These are phyloP conservation scores for Claviceps humidiphila DNA, from an alignment of 2,329 filamentous ascomycete species.

Conservation along the genomic window DNA sequence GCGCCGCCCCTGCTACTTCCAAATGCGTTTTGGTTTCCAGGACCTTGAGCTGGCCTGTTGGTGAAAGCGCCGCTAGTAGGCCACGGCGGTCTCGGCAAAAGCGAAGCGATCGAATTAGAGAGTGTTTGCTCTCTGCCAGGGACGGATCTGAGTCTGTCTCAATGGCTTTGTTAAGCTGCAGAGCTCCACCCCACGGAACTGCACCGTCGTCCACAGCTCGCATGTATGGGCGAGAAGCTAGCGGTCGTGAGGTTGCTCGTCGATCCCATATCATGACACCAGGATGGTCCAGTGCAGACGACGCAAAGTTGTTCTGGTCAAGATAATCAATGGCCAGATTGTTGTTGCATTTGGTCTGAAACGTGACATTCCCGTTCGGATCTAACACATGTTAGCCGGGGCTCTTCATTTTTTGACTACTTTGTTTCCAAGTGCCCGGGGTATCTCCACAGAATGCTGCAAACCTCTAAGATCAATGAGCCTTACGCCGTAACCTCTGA, in stretches of 20 bases:
- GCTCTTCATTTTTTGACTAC: not conserved
- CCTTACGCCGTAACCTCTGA: slow-evolving; percentile 60
- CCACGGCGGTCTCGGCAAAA: slow-evolving; percentile 51
- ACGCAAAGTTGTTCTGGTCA: slow-evolving; percentile 75
- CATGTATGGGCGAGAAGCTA: slow-evolving; percentile 40
- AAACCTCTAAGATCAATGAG: slow-evolving; percentile 68
- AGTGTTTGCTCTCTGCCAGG: slow-evolving; percentile 40
- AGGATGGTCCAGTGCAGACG: slow-evolving; percentile 62
- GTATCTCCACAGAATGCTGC: slow-evolving; percentile 1
- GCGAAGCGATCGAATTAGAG: slow-evolving; percentile 47
- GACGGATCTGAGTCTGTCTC: slow-evolving; percentile 38
- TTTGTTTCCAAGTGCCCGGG: not conserved
- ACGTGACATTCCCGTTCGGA: slow-evolving; percentile 40
- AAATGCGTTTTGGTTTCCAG: slow-evolving; percentile 45
- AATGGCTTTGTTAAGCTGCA: slow-evolving; percentile 44
- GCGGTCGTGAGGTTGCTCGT: slow-evolving; percentile 41
- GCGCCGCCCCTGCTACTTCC: slow-evolving; percentile 21
- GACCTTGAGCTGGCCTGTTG: slow-evolving; percentile 49
- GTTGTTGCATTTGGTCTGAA: slow-evolving; percentile 54
- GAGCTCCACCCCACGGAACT: slow-evolving; percentile 47
- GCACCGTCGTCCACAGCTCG: slow-evolving; percentile 48
- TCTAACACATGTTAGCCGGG: slow-evolving; percentile 21
- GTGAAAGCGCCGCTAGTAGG: slow-evolving; percentile 46
- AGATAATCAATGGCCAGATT: slow-evolving; percentile 66
- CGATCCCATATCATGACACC: slow-evolving; percentile 69